Evolutionary conservation across 805 yeast genomes (phyloP), one percentile per base, ranked within the genome.

Genomic region (Sugiyamaella chiloensis): DNA sequence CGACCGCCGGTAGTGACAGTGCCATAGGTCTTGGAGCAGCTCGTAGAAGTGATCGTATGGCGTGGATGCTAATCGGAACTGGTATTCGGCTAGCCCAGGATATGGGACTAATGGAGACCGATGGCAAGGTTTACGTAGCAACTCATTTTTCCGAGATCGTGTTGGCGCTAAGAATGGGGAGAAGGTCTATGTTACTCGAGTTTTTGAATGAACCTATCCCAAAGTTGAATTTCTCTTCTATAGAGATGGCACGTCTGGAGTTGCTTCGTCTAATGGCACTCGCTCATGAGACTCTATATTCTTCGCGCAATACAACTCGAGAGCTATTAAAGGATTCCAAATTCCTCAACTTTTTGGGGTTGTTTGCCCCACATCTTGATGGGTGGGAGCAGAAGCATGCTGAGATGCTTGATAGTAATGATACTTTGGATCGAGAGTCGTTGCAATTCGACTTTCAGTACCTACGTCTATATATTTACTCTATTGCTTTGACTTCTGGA

Each of bases 31-130:
- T 87, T 39, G 87, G 87, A 24, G 95, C 96, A 1, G 80, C 89
- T 78, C 73, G 95, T 56, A 71, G 96, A 58, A 82, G 90, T 52
- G 90, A 87, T 62, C 74, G 96, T 32, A 85, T 88, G 89, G 85
- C 95, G 0, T 90, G 96, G 91, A 85, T 89, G 93, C 75, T 88
- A 51, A 81, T 87, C 41, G 96, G 97, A 2, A 80, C 87, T 1
- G 90, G 95, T 0, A 84, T 87, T 1, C 72, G 97, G 48, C 67
- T 90, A 35, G 93, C 96, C 2, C 95, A 87, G 61, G 93, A 85
- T 62, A 80, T 85, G 79, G 87, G 87, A 2, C 77, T 88, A 57
- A 78, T 87, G 70, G 87, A 85, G 37, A 76, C 79, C 16, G 80
- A 85, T 50, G 74, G 89, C 7, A 76, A 83, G 56, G 79, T 89